phyloP scores from a whole-genome alignment of 495 filamentous ascomycete genomes.

The Chaetomium tenue region DNA sequence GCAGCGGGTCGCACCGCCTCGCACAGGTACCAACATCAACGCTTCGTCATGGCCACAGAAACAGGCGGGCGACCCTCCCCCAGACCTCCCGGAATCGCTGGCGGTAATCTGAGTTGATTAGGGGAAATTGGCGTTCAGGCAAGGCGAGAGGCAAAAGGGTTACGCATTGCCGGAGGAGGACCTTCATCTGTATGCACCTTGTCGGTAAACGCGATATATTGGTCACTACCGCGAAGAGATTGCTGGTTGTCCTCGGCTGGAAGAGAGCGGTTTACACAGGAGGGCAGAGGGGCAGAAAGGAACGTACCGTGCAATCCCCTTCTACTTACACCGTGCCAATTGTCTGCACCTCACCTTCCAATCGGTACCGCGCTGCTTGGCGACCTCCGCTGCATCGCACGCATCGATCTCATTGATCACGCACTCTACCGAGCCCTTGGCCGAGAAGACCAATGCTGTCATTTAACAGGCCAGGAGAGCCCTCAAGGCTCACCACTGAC shows the following conservation, averaged over 20 bases:
- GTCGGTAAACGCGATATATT: not conserved
- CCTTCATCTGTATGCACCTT: not conserved
- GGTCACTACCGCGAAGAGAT: not conserved
- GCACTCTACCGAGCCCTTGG: conserved; percentile 9
- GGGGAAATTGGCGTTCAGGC: not conserved
- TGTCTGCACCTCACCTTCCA: not conserved
- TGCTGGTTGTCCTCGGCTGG: no score
- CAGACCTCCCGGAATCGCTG: conserved; percentile 2
- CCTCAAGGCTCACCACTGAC: conserved; percentile 15
- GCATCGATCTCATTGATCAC: conserved; percentile 6
- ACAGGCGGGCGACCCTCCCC: not conserved
- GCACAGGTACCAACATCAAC: conserved; percentile 6
- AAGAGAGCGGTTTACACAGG: not conserved
- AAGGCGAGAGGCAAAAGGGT: not conserved
- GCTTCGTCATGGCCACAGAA: not conserved
- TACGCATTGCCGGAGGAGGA: not conserved
- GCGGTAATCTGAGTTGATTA: conserved; percentile 4
- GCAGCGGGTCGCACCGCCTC: conserved; percentile 13
- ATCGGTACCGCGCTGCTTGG: conserved; percentile 5
- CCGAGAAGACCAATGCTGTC: not conserved
- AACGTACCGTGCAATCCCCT: not conserved
- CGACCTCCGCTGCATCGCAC: conserved; percentile 8
- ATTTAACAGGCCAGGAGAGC: conserved; percentile 12
- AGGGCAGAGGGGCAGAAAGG: not conserved
- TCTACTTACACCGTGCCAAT: not conserved